Evolutionary conservation across 306 rosid species (phyloP), one percentile per base, ranked within the genome.

Genomic region (Mimosa pudica): DNA sequence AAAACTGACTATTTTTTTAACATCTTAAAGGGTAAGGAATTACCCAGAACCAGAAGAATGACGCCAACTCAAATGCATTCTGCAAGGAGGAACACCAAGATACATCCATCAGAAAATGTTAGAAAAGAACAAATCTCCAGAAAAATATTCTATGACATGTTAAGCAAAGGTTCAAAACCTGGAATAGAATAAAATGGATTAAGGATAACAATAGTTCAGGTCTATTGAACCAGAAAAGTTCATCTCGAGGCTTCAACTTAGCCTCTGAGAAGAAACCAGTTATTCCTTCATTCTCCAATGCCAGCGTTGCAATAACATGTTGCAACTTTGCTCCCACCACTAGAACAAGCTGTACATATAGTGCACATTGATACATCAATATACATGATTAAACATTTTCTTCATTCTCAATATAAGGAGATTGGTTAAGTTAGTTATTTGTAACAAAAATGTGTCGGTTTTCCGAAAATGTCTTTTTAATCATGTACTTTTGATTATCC

Each of bases 41-140:
- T 93, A 95, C 99, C 99, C 99, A 95, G 82, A 90, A 95, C 98
- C 99, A 95, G 85, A 95, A 95, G 91, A 93, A 95, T 6, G 99
- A 91, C 69, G 99, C 99, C 89, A 95, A 63, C 77, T 95, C 99
- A 82, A 95, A 95, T 49, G 98, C 99, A 77, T 95, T 95, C 98
- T 94, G 95, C 88, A 81, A 85, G 79, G 32, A 46, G n/a, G 8
- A 45, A 70, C 58, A 64, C 14, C 58, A 73, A 57, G 13, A 69
- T 64, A 33, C 54, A 74, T 24, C 57, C 52, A 58, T 81, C 54
- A 73, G 71, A 79, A 63, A 33, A 69, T 58, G 82, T 62, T 62
- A 48, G 48, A 75, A 35, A 55, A 77, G 14, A 71, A 64, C 66
- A 62, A 75, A 8, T 61, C 24, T 42, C 3, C 46, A 76, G 72